Base-by-base conservation (phyloP, 768 basidiomycete genomes). In the Chlorophyllum brunneum region DNA sequence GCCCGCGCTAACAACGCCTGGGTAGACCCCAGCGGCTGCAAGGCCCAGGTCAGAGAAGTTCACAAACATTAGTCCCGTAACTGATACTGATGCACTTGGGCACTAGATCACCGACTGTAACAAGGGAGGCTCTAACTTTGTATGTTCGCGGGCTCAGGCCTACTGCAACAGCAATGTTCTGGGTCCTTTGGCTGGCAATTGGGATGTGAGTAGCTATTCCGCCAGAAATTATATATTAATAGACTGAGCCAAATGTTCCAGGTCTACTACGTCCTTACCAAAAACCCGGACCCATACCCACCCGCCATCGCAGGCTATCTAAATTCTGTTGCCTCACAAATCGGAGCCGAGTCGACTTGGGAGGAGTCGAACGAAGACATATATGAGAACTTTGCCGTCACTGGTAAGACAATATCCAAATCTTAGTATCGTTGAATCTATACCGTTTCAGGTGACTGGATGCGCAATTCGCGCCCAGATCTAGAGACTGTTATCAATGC, bases 161-260 rank as follows among this genome's bases (percentile, higher is more conserved):
- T 81, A 64, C 68, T 86, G 84, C 68, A 83, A 85, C 63, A 72
- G 69, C 58, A 63, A 76, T 39, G 75, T 86, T 50, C 66, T 83
- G 5, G 72, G 69, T 0, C 77, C 79, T 23, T 70, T 83, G 37
- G 74, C 72, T 11, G 82, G 83, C 30, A 67, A 75, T 58, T 83
- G 67, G 55, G 80, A 84, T 61, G 78, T 77, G 57, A 20, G 69
- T 60, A n/a, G 11, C 13, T 27, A 5, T 27, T 22, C 22, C 22
- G 5, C 23, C 16, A 5, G 7, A 5, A 4, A 40, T 8, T 20
- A 2, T 8, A 22, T 22, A 20, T 5, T 9, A 20, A 11, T 24
- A 22, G 16, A 29, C 6, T 31, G 24, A 24, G 7, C 7, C 29
- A n/a, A 37, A 16, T 36, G 23, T 9, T 9, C 2, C 37, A 73